Conservation (phyloP, 805 yeast genomes). For the Yueomyces sinensis region DNA sequence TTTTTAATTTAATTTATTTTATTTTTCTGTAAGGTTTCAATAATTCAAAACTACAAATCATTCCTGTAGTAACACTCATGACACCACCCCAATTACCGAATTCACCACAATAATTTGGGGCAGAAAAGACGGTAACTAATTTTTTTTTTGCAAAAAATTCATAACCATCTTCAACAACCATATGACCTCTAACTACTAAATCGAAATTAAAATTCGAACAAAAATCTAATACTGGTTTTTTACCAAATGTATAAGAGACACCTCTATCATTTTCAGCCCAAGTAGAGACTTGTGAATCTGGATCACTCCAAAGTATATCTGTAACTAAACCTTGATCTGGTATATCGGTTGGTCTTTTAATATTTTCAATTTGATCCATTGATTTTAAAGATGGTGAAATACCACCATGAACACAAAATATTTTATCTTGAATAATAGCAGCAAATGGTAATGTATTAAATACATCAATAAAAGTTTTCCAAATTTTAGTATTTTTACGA, state of each 20-base stretch:
- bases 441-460: slow-evolving; percentile 93
- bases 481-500: slow-evolving; percentile 74
- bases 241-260: slow-evolving; percentile 66
- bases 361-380: slow-evolving; percentile 49
- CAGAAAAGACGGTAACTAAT: slow-evolving; percentile 66
- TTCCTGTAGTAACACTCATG: slow-evolving; percentile 54
- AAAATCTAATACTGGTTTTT: slow-evolving; percentile 53
- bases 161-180: slow-evolving; percentile 85
- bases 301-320: slow-evolving; percentile 76
- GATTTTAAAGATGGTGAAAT: slow-evolving; percentile 56
- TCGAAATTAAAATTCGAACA: slow-evolving; percentile 57
- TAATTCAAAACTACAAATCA: slow-evolving; percentile 61
- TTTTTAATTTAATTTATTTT: no score
- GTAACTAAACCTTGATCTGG: slow-evolving; percentile 70
- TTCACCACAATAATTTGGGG: slow-evolving; percentile 78
- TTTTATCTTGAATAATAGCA: slow-evolving; percentile 87
- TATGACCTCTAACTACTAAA: slow-evolving; percentile 68
- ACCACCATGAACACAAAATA: slow-evolving; percentile 83
- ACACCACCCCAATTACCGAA: slow-evolving; percentile 72
- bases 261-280: slow-evolving; percentile 80
- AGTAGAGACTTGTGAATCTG: slow-evolving; percentile 38
- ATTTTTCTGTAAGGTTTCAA: slow-evolving; percentile 34
- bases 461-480: slow-evolving; percentile 90
- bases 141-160: slow-evolving; percentile 66
- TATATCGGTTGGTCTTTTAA: slow-evolving; percentile 70